Conservation (phyloP, 768 basidiomycete species). For the Tricholoma bakamatsutake region DNA sequence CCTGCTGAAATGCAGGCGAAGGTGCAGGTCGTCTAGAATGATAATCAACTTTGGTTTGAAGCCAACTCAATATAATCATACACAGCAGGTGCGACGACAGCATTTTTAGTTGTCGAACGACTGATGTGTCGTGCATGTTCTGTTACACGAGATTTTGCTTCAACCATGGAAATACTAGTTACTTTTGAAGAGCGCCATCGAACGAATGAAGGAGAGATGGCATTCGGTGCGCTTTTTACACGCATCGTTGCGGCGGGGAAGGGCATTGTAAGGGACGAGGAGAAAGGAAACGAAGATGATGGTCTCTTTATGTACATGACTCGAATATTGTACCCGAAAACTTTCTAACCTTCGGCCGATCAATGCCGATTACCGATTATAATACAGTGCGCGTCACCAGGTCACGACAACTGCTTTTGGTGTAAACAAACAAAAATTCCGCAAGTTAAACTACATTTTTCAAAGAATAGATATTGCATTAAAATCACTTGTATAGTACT, state of each 20-base stretch:
- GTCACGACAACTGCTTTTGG: too few species aligned
- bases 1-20: constrained; percentile 46
- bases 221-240: constrained; percentile 28
- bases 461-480: too few species aligned
- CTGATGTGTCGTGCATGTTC: constrained; percentile 76
- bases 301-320: not conserved
- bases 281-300: not conserved
- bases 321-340: not conserved
- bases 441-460: too few species aligned
- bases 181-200: constrained; percentile 49
- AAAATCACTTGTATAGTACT: too few species aligned
- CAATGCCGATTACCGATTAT: not conserved
- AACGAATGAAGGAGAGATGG: constrained; percentile 26
- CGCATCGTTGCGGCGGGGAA: constrained; percentile 38
- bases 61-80: constrained; percentile 22
- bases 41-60: not conserved
- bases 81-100: constrained; percentile 57
- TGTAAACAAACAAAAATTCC: too few species aligned
- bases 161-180: constrained; percentile 49
- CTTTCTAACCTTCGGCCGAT: not conserved
- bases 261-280: constrained; percentile 30
- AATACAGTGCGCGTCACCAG: too few species aligned
- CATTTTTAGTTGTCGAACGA: constrained; percentile 54
- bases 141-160: constrained; percentile 75
- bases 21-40: constrained; percentile 52